These are phyloP conservation scores for Salinomyces thailandicus DNA, from an alignment of 2,329 filamentous ascomycete genomes.

Conservation along the genomic window DNA sequence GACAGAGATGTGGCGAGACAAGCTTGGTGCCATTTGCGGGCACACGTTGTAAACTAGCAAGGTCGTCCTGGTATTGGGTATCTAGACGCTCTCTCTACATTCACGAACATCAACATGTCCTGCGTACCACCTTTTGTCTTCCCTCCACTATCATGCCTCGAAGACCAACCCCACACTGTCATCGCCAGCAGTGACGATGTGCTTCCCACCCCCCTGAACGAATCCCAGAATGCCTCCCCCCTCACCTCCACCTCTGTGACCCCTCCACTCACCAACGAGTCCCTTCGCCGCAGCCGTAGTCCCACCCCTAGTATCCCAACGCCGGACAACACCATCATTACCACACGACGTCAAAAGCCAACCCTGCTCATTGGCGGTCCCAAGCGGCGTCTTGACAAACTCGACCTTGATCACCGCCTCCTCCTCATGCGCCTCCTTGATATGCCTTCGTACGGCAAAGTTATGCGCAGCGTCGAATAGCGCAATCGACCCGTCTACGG, in stretches of 20 bases:
- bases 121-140: too few species aligned
- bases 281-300: conserved; percentile 58
- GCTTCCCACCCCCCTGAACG: conserved; percentile 66
- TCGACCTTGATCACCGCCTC: conserved; percentile 87
- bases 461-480: conserved; percentile 79
- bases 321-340: conserved; percentile 79
- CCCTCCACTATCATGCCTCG: too few species aligned
- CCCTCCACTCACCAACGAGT: conserved; percentile 77
- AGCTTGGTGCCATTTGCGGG: too few species aligned
- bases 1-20: too few species aligned
- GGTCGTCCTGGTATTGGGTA: too few species aligned
- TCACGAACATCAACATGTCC: too few species aligned
- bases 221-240: conserved; percentile 85
- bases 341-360: conserved; percentile 80
- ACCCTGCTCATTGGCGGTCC: conserved; percentile 21
- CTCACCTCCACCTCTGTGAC: conserved; percentile 74
- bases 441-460: conserved; percentile 75
- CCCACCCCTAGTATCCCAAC: conserved; percentile 72
- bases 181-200: conserved; percentile 82
- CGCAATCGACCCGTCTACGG: conserved; percentile 60
- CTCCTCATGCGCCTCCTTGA: conserved; percentile 75
- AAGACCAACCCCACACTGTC: conserved; percentile 64
- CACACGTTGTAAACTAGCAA: too few species aligned
- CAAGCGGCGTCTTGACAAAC: conserved; percentile 51
- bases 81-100: too few species aligned